Conservation (phyloP, 208 protist species). For the Crithidia thermophila region DNA sequence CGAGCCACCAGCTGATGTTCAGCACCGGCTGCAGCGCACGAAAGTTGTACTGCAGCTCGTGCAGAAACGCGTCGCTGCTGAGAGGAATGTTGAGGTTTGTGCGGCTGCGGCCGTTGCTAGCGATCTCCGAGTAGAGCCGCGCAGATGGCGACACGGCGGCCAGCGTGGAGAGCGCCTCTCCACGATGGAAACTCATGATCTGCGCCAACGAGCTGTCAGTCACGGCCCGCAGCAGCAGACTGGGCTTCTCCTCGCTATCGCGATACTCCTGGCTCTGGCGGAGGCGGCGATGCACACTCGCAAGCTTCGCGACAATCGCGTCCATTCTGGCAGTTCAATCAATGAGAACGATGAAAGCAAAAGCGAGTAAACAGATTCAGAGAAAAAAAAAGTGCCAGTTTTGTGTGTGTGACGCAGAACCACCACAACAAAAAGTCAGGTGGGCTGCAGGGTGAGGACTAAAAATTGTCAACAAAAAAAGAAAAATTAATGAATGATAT, state of each 20-base stretch:
- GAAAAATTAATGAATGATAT: too few relatives aligned
- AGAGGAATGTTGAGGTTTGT: conserved; percentile 3
- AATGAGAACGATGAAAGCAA: background rate
- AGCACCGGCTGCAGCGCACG: background rate
- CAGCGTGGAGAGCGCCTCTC: background rate
- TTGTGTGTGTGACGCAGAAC: too few relatives aligned
- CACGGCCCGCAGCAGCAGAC: background rate
- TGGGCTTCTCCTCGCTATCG: background rate
- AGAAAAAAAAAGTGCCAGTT: background rate
- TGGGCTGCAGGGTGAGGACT: too few relatives aligned
- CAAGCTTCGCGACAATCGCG: conserved; percentile 3
- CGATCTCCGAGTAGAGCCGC: conserved; percentile 1
- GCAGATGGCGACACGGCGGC: background rate
- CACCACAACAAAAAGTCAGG: too few relatives aligned
- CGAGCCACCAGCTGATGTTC: conserved; percentile 13
- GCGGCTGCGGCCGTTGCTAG: background rate
- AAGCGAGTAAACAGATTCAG: background rate
- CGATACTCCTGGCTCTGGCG: background rate
- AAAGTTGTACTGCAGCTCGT: conserved; percentile 12
- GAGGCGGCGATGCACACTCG: background rate
- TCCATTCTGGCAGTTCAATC: background rate
- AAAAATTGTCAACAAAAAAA: too few relatives aligned
- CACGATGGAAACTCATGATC: conserved; percentile 6
- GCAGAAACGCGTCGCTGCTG: background rate
- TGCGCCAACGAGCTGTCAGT: background rate